A percentile compares a stretch with the other conserved stretches of the same genome.
These are phyloP conservation scores for Sechiopsis laciniata DNA, from an alignment of 306 rosid genomes.

Conservation along the genomic window DNA sequence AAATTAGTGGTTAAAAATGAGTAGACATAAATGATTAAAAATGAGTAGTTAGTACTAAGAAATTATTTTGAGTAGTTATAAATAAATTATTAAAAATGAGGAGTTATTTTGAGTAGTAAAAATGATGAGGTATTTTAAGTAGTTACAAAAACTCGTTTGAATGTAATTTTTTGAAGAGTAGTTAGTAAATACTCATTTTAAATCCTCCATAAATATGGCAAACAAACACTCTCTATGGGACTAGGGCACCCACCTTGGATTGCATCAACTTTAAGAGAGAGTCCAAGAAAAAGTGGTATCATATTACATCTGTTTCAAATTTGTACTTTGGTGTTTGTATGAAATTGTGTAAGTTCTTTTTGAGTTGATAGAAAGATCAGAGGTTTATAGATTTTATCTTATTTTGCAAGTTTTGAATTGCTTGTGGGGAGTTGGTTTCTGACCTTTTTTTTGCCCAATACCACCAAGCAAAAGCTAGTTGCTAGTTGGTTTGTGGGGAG, in stretches of 20 bases:
- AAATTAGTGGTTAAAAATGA: no score
- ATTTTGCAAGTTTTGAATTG: constrained; percentile 11
- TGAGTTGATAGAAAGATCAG: not conserved
- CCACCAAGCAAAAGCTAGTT: not conserved
- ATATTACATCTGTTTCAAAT: not conserved
- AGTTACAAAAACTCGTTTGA: no score
- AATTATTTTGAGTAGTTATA: no score
- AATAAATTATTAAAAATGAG: no score
- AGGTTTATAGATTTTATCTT: not conserved
- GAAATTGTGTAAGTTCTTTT: constrained; percentile 7
- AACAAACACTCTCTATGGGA: constrained; percentile 14
- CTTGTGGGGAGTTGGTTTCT: not conserved
- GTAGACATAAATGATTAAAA: no score
- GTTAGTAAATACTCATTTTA: no score
- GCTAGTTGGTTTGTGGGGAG: not conserved
- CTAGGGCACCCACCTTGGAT: not conserved
- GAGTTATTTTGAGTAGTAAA: no score
- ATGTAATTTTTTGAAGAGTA: no score
- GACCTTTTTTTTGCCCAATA: not conserved
- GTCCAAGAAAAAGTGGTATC: not conserved
- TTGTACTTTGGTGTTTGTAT: constrained; percentile 12
- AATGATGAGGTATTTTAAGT: no score
- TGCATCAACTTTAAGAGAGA: not conserved
- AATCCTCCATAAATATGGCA: no score
- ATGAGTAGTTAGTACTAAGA: no score